Percentiles rank a stretch among this genome's conserved stretches.
These are phyloP conservation scores for Actinomortierella wolfii DNA, from an alignment of 371 early-diverging fungal species.

Conservation along the genomic window DNA sequence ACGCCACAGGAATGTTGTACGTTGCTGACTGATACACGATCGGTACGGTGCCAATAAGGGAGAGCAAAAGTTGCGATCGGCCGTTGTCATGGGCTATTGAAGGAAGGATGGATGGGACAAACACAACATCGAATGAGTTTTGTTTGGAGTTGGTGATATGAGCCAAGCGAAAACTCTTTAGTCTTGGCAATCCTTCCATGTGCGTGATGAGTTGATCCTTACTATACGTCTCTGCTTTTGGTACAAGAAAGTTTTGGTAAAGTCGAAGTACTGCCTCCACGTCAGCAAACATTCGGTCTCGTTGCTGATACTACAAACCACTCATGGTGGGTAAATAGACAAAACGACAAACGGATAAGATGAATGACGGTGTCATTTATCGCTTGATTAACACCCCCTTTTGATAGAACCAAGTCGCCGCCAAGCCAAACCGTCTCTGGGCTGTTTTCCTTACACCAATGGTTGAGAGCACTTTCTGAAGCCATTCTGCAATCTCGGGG, in stretches of 20 bases:
- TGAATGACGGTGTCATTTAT: not conserved
- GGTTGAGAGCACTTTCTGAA: slow-evolving; percentile 33
- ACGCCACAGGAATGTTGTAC: slow-evolving; percentile 92
- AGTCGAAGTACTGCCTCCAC: slow-evolving; percentile 69
- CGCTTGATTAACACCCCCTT: not conserved
- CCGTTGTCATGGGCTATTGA: slow-evolving; percentile 73
- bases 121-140: no score
- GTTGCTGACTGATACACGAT: slow-evolving; percentile 78
- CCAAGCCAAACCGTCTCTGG: not conserved
- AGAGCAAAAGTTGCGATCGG: slow-evolving; percentile 70
- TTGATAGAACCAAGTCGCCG: not conserved
- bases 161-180: not conserved
- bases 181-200: not conserved
- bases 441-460: slow-evolving; percentile 26
- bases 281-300: slow-evolving; percentile 70
- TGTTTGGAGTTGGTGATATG: no score
- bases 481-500: slow-evolving; percentile 45
- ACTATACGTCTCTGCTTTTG: slow-evolving; percentile 78
- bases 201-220: slow-evolving; percentile 21
- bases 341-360: not conserved
- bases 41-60: slow-evolving; percentile 87
- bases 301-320: slow-evolving; percentile 62
- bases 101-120: not conserved
- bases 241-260: slow-evolving; percentile 63
- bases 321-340: not conserved